phyloP scores from a whole-genome alignment of 768 basidiomycete species.

The Coprinopsis strossmayeri region DNA sequence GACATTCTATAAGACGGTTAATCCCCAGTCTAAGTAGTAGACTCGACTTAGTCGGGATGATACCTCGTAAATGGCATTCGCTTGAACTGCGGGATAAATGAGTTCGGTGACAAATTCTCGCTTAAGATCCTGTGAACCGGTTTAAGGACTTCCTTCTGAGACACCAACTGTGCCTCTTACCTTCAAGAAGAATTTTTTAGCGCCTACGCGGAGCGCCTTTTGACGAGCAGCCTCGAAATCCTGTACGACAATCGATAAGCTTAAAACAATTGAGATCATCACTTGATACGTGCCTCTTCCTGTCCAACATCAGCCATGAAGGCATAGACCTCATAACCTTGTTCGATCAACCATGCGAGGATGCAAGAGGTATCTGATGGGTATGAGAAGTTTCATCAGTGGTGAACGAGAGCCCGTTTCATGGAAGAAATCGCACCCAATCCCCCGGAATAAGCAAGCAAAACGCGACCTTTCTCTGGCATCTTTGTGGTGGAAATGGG shows the following conservation, averaged over 20 bases:
- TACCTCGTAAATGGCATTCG: slow-evolving; percentile 98
- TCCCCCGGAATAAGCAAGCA: slow-evolving; percentile 97
- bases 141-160: background rate
- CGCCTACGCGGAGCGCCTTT: slow-evolving; percentile 88
- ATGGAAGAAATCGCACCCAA: slow-evolving; percentile 74
- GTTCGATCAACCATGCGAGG: slow-evolving; percentile 97
- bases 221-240: slow-evolving; percentile 88
- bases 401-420: too few relatives aligned
- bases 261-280: slow-evolving; percentile 1
- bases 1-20: slow-evolving; percentile 54
- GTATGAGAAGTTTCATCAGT: slow-evolving; percentile 10
- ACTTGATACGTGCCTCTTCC: slow-evolving; percentile 55
- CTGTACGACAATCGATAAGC: slow-evolving; percentile 28
- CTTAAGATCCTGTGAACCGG: slow-evolving; percentile 69
- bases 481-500: slow-evolving; percentile 30
- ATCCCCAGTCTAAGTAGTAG: too few relatives aligned
- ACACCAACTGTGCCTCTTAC: slow-evolving; percentile 27
- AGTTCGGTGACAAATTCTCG: slow-evolving; percentile 93
- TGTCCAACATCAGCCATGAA: slow-evolving; percentile 97
- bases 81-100: slow-evolving; percentile 97
- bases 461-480: slow-evolving; percentile 69
- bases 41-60: background rate
- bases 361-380: slow-evolving; percentile 93
- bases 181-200: slow-evolving; percentile 93
- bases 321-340: slow-evolving; percentile 94